Evolutionary conservation across 345 rosid species (phyloP), one percentile per base, ranked within the genome.

Genomic region (Erucastrum elatum): DNA sequence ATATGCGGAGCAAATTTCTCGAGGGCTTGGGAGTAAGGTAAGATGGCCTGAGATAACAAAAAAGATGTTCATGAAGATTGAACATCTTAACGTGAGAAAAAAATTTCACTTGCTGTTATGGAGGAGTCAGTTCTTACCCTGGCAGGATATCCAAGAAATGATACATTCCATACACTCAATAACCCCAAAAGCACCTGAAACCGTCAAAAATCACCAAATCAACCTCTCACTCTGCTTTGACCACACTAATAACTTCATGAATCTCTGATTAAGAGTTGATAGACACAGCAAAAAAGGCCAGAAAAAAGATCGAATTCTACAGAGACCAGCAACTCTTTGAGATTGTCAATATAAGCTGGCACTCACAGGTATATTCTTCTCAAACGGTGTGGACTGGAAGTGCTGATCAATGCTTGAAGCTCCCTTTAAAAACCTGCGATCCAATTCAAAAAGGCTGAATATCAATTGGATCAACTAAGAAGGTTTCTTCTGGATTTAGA

Each of bases 1-100:
- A 95, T 93, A 76, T 93, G 98, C 0, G 99, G 99, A 17, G 98
- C 97, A 81, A 93, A 84, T 82, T 95, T 95, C 88, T 95, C 98
- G 68, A 91, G 85, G 31, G 98, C 96, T 87, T 95, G 99, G 77
- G 97, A 81, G 78, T 95, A 93, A 39, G 98, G 98, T 77, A 93
- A 89, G 80, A 95, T 93, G 56, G 98, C 99, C 98, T 95, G 87
- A 78, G 60, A 77, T 71, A 69, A 66, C n/a, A 66, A 29, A 46
- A 65, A 77, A 37, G 31, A 75, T 72, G 46, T 79, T 59, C 70
- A 33, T 6, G 13, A 58, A 73, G 51, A 5, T 53, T n/a, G 21
- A 21, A 58, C 4, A 74, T 35, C 5, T 71, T 59, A 51, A 75
- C 5, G n/a, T 25, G 64, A 27, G 64, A 59, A 72, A 37, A 64